phyloP scores from a whole-genome alignment of 129 eudicot genomes.

The Flaveria sonorensis region DNA sequence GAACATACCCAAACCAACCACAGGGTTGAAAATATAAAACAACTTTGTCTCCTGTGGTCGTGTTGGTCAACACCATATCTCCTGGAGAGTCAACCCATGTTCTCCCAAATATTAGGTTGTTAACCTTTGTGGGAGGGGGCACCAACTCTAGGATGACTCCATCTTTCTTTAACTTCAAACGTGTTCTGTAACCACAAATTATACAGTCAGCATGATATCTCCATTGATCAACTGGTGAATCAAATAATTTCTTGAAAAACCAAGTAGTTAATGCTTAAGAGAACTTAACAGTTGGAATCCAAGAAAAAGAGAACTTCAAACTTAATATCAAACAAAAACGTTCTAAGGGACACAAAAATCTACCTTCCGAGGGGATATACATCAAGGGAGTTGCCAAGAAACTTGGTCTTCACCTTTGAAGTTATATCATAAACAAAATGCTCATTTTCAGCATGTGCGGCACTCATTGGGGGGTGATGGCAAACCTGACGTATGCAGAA shows the following conservation, averaged over 20 bases:
- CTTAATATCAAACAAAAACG: background rate
- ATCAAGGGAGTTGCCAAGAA: constrained; percentile 91
- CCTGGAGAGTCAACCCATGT: constrained; percentile 99
- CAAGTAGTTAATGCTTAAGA: background rate
- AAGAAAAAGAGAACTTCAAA: background rate
- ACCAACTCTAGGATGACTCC: constrained; percentile 85
- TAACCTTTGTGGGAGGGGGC: constrained; percentile 90
- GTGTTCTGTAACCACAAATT: constrained; percentile 50
- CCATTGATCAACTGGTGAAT: background rate
- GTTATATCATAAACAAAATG: constrained; percentile 86
- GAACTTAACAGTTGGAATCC: background rate
- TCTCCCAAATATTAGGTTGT: constrained; percentile 90
- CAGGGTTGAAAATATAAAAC: constrained; percentile 95
- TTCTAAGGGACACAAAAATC: background rate
- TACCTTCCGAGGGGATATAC: constrained; percentile 97
- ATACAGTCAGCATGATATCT: constrained; percentile 2
- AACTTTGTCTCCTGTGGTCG: constrained; percentile 95
- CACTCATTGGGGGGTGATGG: constrained; percentile 98
- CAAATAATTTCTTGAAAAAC: background rate
- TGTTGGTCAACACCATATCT: constrained; percentile 86
- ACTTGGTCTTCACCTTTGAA: constrained; percentile 89
- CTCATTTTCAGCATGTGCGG: constrained; percentile 93
- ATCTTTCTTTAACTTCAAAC: constrained; percentile 69
- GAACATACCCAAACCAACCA: constrained; percentile 93
- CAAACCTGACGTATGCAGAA: constrained; percentile 54